Conservation (phyloP, 768 basidiomycete species). For the Nidularia pulvinata region DNA sequence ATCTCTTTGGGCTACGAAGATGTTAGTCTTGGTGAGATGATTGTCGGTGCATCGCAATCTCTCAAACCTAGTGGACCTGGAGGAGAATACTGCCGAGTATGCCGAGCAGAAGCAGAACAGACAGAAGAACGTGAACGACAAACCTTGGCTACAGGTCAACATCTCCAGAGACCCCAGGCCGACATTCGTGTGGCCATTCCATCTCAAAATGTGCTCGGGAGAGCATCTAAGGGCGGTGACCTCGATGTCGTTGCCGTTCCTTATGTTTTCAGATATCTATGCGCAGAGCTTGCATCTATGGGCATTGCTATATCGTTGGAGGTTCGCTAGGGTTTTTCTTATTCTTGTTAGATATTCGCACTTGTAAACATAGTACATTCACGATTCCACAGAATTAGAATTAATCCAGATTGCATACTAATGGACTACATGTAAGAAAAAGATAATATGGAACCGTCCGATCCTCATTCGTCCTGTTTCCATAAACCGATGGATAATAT, state of each 20-base stretch:
- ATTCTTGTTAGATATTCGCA: not conserved
- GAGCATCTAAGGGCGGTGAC: constrained; percentile 68
- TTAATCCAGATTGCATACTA: not conserved
- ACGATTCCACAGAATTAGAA: not conserved
- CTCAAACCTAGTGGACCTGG: constrained; percentile 68
- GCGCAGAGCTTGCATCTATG: constrained; percentile 98
- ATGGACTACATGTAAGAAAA: not conserved
- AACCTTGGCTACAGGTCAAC: constrained; percentile 56
- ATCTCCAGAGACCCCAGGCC: constrained; percentile 36
- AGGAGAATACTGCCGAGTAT: constrained; percentile 97
- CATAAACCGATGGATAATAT: not conserved
- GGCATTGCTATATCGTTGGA: constrained; percentile 91
- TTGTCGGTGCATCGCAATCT: constrained; percentile 44
- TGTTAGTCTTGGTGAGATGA: constrained; percentile 66
- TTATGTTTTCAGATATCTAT: constrained; percentile 92
- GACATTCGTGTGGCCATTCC: constrained; percentile 69
- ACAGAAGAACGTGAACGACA: constrained; percentile 62
- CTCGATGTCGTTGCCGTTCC: constrained; percentile 97
- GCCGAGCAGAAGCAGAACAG: constrained; percentile 69
- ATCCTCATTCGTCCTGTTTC: not conserved
- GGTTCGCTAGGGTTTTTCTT: constrained; percentile 42
- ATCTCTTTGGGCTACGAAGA: constrained; percentile 98
- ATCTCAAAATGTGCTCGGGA: constrained; percentile 63
- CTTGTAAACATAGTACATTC: not conserved
- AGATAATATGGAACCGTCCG: not conserved